These are phyloP conservation scores for Cornus kousa DNA, from an alignment of 148 eudicot species.

Conservation along the genomic window DNA sequence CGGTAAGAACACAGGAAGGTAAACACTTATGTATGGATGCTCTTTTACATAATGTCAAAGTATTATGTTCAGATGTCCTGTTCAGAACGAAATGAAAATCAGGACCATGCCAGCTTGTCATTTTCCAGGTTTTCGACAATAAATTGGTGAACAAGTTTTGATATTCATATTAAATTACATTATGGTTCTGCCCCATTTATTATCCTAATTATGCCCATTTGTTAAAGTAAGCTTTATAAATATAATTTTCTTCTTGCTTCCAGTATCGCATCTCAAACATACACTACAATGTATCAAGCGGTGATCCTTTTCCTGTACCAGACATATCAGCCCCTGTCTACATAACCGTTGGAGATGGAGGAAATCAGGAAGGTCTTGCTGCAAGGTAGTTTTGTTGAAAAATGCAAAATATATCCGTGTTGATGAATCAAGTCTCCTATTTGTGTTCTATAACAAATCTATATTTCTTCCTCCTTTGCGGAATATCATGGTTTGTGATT, in stretches of 20 bases:
- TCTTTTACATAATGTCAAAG: neutral
- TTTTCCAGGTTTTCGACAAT: neutral
- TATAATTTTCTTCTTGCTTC: constrained; percentile 10
- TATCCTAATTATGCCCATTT: neutral
- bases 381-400: constrained; percentile 40
- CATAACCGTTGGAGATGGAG: constrained; percentile 95
- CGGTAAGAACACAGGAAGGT: neutral
- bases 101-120: neutral
- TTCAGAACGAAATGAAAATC: neutral
- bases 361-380: constrained; percentile 97
- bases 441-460: neutral
- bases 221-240: neutral
- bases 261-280: constrained; percentile 89
- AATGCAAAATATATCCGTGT: neutral
- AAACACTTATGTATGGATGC: neutral
- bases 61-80: neutral
- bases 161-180: neutral
- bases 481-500: neutral
- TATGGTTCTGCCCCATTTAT: neutral
- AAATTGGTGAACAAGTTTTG: neutral
- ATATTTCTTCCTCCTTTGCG: neutral
- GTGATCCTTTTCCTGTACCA: constrained; percentile 55
- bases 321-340: constrained; percentile 85
- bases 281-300: constrained; percentile 53
- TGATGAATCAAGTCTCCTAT: constrained; percentile 1